Conservation (phyloP, 257 asterid species). For the Capsicum baccatum region DNA sequence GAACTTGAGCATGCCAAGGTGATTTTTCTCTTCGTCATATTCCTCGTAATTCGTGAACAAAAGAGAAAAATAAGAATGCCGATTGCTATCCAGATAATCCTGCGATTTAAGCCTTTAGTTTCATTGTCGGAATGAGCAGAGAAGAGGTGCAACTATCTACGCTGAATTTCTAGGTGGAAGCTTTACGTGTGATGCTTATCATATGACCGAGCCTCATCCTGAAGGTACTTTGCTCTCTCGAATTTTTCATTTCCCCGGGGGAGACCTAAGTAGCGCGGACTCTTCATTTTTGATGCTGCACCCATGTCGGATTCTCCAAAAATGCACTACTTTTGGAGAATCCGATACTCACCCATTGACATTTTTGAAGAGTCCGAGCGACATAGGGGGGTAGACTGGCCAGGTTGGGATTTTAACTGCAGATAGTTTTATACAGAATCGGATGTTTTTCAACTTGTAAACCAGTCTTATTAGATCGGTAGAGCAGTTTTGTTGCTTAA, state of each 20-base stretch:
- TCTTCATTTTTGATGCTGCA: too few species aligned
- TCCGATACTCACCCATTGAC: too few species aligned
- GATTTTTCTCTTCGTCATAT: background rate
- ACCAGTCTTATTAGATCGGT: background rate
- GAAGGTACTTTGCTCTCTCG: conserved; percentile 35
- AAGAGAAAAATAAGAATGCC: background rate
- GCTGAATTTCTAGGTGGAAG: conserved; percentile 67
- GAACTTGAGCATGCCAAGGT: conserved; percentile 59
- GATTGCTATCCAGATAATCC: background rate
- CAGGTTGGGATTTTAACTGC: background rate
- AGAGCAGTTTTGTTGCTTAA: background rate
- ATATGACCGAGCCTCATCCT: conserved; percentile 45
- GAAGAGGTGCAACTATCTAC: conserved; percentile 54
- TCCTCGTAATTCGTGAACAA: background rate
- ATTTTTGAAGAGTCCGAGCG: too few species aligned
- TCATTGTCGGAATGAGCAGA: conserved; percentile 33
- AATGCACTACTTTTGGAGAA: too few species aligned
- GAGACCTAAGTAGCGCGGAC: background rate
- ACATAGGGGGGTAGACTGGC: background rate
- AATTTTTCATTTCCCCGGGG: background rate
- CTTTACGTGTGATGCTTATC: conserved; percentile 52
- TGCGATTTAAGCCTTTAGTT: background rate
- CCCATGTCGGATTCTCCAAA: too few species aligned
- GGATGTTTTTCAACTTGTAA: background rate
- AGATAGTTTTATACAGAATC: background rate